Base-by-base conservation (phyloP, 139 green algal species). In the Chlorella sp. region DNA sequence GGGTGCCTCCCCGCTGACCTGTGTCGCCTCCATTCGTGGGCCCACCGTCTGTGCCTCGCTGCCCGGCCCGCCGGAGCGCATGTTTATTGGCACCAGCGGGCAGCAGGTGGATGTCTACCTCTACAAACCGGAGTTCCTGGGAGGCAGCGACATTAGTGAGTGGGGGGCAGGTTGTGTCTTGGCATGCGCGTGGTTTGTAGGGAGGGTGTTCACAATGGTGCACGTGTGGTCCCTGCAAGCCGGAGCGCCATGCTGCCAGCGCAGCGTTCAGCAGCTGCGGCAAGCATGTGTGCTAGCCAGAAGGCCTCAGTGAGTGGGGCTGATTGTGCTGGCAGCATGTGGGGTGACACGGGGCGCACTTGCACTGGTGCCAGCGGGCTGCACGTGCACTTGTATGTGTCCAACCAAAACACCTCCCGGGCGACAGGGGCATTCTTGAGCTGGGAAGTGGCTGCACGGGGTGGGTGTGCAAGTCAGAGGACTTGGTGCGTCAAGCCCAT, bases 21-120 rank as follows among this genome's bases (percentile, higher is more conserved):
- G 75, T 14, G 75, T 30, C 34, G 75, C 75, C 15, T 42, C 75
- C 37, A 36, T 24, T 34, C 7, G n/a, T 0, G 75, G 75, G n/a
- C 34, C 34, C 75, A 81, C 75, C 19, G 34, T 53, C 7, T 81
- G 75, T 30, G 75, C 75, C 30, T 42, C 75, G 1, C 75, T 53
- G 75, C 75, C 75, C 0, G 16, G 34, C 34, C 34, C 75, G 15
- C 75, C 75, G n/a, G 15, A 21, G 12, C 36, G 40, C n/a, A 53
- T 81, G n/a, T 81, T 81, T 15, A 28, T 81, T 0, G 75, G 75
- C 15, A 42, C 75, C 19, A 39, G 16, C n/a, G 34, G 75, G 16
- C n/a, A 39, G n/a, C n/a, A 81, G 75, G 75, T 81, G 34, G 75
- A 81, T 53, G 75, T 81, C 21, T 81, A 81, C 34, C 34, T 81